Evolutionary conservation across 805 yeast genomes (phyloP), one percentile per base, ranked within the genome.

Genomic region (Cyberlindnera meyerae): DNA sequence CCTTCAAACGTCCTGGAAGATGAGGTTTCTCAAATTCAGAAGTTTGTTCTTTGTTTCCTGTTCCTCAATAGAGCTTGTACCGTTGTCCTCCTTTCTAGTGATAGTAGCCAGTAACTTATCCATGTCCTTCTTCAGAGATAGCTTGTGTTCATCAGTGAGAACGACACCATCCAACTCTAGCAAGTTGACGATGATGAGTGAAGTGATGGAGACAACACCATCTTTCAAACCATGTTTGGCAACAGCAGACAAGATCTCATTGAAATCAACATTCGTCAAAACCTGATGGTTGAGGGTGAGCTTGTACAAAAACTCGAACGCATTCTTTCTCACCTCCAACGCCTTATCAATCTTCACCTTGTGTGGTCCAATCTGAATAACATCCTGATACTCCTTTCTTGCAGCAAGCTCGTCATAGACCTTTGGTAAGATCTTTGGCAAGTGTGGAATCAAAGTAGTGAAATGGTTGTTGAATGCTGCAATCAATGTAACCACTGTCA

Each of bases 301-400:
- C 8, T 84, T 70, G 54, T 77, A 80, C 20, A 85, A 60, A 16
- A 79, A 61, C 51, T 85, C 95, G 55, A 79, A 82, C 6, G 83
- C 68, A 26, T 82, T 71, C 52, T 82, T 82, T 36, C 95, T 68
- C 40, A 77, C 73, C 41, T 78, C 86, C 27, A 83, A 64, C 0
- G 88, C 93, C 46, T 79, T 81, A 50, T 86, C 96, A 27, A 84
- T 73, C 43, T 78, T 77, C 54, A 84, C 89, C 53, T 83, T 84
- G 65, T 82, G 85, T 0, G 95, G 94, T 2, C 96, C 96, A 75
- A 87, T 84, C 31, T 80, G 82, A 24, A 86, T 79, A 14, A 70
- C 63, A 37, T 78, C 78, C 30, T 81, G 73, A 49, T 75, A 78
- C 39, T 73, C 71, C 22, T 69, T 71, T 45, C 72, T 73, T 1